Evolutionary conservation across 1,139 yeast species (phyloP).

Genomic region (Lodderomyces beijingensis): DNA sequence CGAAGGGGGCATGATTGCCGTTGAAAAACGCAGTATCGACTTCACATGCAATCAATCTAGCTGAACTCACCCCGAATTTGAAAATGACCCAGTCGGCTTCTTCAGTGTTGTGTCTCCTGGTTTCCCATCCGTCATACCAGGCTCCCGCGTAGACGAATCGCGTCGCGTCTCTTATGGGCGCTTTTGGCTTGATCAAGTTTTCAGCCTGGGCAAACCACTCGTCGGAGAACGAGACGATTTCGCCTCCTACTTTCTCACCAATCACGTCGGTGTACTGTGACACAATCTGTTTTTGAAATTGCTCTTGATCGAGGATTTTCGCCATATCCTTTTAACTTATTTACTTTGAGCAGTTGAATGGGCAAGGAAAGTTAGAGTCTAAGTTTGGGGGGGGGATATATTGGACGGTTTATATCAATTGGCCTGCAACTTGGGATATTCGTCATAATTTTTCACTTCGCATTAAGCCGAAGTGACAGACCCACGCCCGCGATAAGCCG

Average conservation of each 20-base stretch:
- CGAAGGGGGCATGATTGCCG: slow-evolving; percentile 91
- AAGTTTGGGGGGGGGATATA: no score
- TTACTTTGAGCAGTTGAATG: no score
- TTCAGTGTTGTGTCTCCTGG: slow-evolving; percentile 82
- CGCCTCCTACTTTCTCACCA: slow-evolving; percentile 79
- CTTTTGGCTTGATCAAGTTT: slow-evolving; percentile 74
- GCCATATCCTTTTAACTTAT: no score
- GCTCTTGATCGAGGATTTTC: slow-evolving; percentile 28
- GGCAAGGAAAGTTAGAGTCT: no score
- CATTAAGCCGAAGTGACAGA: no score
- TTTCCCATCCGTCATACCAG: slow-evolving; percentile 99
- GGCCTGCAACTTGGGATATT: no score
- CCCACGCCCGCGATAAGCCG: no score
- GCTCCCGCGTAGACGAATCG: slow-evolving; percentile 83
- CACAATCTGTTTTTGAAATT: slow-evolving; percentile 43
- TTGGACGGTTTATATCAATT: no score
- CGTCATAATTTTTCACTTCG: no score
- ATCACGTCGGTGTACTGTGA: slow-evolving; percentile 64
- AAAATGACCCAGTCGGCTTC: slow-evolving; percentile 85
- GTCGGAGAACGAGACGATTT: slow-evolving; percentile 65
- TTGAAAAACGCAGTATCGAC: slow-evolving; percentile 89
- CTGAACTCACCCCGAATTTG: slow-evolving; percentile 79
- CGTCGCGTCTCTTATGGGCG: slow-evolving; percentile 78
- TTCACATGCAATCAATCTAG: slow-evolving; percentile 75
- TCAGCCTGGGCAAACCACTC: slow-evolving; percentile 97